Evolutionary conservation across 495 filamentous ascomycete species (phyloP), one percentile per base, ranked within the genome.

Genomic region (Aspergillus egyptiacus): DNA sequence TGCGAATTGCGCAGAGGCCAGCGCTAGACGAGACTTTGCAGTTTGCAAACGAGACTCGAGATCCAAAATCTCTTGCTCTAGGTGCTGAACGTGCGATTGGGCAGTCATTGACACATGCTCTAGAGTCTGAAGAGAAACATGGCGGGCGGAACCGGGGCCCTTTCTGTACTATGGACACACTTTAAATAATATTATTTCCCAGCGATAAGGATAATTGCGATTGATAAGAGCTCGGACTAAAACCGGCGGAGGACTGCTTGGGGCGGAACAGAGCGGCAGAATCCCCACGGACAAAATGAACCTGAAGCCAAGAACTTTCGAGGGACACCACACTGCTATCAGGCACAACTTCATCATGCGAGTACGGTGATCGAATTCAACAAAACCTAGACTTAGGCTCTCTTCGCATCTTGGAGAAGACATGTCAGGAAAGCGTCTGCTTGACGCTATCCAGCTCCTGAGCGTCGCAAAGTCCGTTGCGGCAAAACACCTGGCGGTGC

Each of bases 371-470:
- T 44, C 51, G 43, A n/a, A n/a, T n/a, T n/a, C n/a, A n/a, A 52
- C 50, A 32, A 53, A 61, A 45, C 14, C 39, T 33, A 31, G 58
- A 44, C 17, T 23, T 35, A 3, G n/a, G 20, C 22, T 17, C 6
- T 25, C 11, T 41, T 41, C 0, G 9, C 22, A 30, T 20, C 23
- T 14, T 36, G 3, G 17, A 19, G 32, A 67, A 49, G 37, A 87
- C 5, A 44, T 89, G 85, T 78, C 82, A 54, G 83, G 82, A 46
- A 79, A 74, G 63, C 77, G 82, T 51, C 69, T 95, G 41, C 72
- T 95, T 48, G 91, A 96, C 70, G 77, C 85, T 52, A 81, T 86
- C 50, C 83, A 85, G 52, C 73, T 96, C 31, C 77, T 85, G 60
- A 83, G 80, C 71, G 91, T 86, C 60, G 84, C 88, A 48, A 80